phyloP scores from a whole-genome alignment of 1,284 basidiomycete species.

The Rugosomyces carneus region DNA sequence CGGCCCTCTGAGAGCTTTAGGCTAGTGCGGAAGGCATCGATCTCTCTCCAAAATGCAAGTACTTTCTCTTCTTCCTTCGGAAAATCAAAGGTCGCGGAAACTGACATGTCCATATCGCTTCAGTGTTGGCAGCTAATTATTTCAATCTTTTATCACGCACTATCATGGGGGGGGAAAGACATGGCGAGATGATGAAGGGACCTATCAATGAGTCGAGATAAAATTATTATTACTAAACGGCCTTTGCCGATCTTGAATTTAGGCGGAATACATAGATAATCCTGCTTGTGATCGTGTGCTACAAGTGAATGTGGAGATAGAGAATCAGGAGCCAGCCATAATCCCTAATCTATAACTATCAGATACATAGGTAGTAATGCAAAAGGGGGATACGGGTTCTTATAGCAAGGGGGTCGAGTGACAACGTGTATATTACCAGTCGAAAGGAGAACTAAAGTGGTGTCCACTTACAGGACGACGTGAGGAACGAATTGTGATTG shows the following conservation, averaged over 20 bases:
- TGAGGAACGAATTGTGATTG: too few species aligned
- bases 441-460: background rate
- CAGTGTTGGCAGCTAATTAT: slow-evolving; percentile 1
- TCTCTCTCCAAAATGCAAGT: slow-evolving; percentile 89
- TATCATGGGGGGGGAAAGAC: slow-evolving; percentile 69
- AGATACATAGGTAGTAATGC: background rate
- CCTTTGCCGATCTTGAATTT: slow-evolving; percentile 14
- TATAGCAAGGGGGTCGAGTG: too few species aligned
- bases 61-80: slow-evolving; percentile 92
- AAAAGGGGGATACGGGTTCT: background rate
- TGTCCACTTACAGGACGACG: too few species aligned
- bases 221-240: slow-evolving; percentile 15
- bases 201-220: slow-evolving; percentile 17
- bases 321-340: background rate
- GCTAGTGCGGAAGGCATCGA: slow-evolving; percentile 96
- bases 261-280: background rate
- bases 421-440: slow-evolving; percentile 2
- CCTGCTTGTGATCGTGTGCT: background rate
- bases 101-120: slow-evolving; percentile 29
- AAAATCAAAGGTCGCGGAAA: slow-evolving; percentile 79
- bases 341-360: background rate
- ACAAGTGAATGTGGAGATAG: background rate
- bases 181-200: slow-evolving; percentile 29
- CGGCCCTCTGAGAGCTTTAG: slow-evolving; percentile 88
- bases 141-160: slow-evolving; percentile 35